Conservation (phyloP, 2,329 filamentous ascomycete genomes). For the Chlorencoelia australis region DNA sequence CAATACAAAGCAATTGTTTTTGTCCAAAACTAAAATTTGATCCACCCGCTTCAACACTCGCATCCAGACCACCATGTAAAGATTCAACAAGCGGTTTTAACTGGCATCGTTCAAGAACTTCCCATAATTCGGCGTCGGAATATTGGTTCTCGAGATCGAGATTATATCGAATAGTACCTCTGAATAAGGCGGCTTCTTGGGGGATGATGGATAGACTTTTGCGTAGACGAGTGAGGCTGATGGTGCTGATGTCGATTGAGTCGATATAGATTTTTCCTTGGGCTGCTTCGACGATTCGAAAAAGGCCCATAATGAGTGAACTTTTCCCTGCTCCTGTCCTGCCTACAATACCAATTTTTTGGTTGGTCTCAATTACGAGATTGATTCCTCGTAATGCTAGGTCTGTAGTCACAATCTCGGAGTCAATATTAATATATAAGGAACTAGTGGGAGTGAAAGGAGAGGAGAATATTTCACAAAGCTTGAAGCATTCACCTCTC, state of each 20-base stretch:
- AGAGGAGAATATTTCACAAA: too few relatives aligned
- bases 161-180: constrained; percentile 73
- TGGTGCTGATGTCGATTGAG: constrained; percentile 23
- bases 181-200: constrained; percentile 70
- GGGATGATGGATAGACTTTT: constrained; percentile 20
- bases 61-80: too few relatives aligned
- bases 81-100: too few relatives aligned
- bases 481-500: too few relatives aligned
- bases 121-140: not conserved
- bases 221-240: constrained; percentile 17
- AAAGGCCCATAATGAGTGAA: constrained; percentile 5
- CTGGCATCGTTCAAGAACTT: too few relatives aligned
- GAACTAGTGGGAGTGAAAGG: too few relatives aligned
- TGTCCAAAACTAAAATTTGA: too few relatives aligned
- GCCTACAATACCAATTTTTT: constrained; percentile 28
- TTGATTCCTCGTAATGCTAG: constrained; percentile 57
- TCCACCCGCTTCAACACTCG: too few relatives aligned
- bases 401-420: too few relatives aligned
- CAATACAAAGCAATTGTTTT: too few relatives aligned
- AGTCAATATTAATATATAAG: too few relatives aligned
- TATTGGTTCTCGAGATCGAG: constrained; percentile 57
- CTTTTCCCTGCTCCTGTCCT: constrained; percentile 11
- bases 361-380: constrained; percentile 52
- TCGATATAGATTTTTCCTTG: constrained; percentile 30
- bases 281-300: constrained; percentile 3